A percentile compares a stretch with the other conserved stretches of the same genome.
Evolutionary conservation across 2,329 filamentous ascomycete species (phyloP).

Genomic region (Venturia nashicola): DNA sequence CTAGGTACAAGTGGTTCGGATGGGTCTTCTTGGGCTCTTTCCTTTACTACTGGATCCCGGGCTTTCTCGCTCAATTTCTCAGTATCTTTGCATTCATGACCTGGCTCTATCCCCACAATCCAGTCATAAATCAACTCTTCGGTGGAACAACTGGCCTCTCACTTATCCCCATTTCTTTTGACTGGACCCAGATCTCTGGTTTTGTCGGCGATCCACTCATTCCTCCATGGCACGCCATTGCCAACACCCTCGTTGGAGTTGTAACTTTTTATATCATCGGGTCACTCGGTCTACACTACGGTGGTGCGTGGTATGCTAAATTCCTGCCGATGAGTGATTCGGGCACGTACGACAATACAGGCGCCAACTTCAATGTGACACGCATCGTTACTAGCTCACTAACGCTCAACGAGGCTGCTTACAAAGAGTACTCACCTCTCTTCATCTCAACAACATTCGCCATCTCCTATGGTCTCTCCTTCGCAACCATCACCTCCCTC

Average conservation of each 20-base stretch:
- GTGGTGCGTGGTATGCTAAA: conserved; percentile 49
- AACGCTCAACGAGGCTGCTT: conserved; percentile 50
- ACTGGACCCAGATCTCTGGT: conserved; percentile 23
- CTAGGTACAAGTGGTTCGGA: conserved; percentile 17
- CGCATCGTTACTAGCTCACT: conserved; percentile 50
- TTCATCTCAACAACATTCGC: conserved; percentile 63
- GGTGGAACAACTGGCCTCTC: conserved; percentile 16
- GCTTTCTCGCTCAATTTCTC: conserved; percentile 15
- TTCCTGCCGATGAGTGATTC: conserved; percentile 61
- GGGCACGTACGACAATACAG: conserved; percentile 60
- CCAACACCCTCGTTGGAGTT: conserved; percentile 10
- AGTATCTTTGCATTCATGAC: conserved; percentile 18
- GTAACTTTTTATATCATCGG: conserved; percentile 33
- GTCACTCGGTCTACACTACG: conserved; percentile 50
- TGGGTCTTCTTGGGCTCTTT: conserved; percentile 15
- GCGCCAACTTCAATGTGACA: conserved; percentile 48
- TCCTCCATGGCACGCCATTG: conserved; percentile 10
- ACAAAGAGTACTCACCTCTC: conserved; percentile 45
- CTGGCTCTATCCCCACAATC: conserved; percentile 18
- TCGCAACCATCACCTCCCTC: conserved; percentile 57
- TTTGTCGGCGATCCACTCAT: conserved; percentile 10
- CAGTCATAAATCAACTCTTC: conserved; percentile 19
- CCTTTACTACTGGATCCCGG: conserved; percentile 19
- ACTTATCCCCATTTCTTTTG: conserved; percentile 17
- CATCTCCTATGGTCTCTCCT: conserved; percentile 57